Evolutionary conservation across 2,329 filamentous ascomycete genomes (phyloP), one percentile per base, ranked within the genome.

Genomic region (Pseudocercospora crystallina): DNA sequence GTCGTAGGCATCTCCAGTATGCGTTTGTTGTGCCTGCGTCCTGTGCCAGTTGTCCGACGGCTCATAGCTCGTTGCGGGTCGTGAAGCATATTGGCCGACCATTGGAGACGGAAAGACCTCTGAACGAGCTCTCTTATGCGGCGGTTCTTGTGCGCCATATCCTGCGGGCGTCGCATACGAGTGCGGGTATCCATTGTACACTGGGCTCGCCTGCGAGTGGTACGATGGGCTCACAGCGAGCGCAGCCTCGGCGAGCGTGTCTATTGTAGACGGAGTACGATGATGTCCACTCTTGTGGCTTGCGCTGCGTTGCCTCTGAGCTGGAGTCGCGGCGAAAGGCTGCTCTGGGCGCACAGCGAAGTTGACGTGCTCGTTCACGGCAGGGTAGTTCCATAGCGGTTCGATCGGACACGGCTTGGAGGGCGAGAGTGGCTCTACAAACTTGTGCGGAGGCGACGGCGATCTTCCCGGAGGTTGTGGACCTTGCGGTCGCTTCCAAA

Each of bases 61-160:
- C 53, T 69, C 70, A 58, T 78, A 73, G 63, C 75, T 78, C 33
- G 75, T 78, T 39, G 71, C 71, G 12, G 76, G 76, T 50, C 76
- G 64, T 31, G 73, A 69, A 30, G 67, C 64, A 32, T 66, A 62
- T 26, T 64, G 60, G 39, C 71, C 64, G 14, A 71, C 65, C 17
- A 71, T 68, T 13, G 74, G 76, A 20, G 76, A 75, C 12, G 73
- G 70, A 44, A 78, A 69, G 58, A 79, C 73, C 60, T 84, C 82
- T 37, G 82, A 84, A 56, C 81, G 78, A 42, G 80, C 76, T 36
- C 83, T 77, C 67, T 85, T 85, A 14, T 79, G 68, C 3, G 81
- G 81, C 40, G 79, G 74, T 60, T 82, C 76, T 41, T 69, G 63
- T 15, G 63, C 56, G 36, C 58, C 58, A 30, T 66, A 67, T 38